These are phyloP conservation scores for Metarhizium guizhouense DNA, from an alignment of 2,329 filamentous ascomycete species.

Conservation along the genomic window DNA sequence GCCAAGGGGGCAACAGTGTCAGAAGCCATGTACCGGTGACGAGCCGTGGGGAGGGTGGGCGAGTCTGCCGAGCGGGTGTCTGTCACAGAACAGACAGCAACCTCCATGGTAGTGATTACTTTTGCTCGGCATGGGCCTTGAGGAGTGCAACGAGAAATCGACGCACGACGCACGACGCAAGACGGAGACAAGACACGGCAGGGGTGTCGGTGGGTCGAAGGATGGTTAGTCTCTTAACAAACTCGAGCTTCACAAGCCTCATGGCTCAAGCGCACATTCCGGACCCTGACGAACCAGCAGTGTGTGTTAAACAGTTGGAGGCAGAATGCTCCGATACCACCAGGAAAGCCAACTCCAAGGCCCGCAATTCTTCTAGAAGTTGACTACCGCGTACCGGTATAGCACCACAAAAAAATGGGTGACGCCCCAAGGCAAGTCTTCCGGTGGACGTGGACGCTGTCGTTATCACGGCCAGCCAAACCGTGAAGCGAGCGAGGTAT, in stretches of 20 bases:
- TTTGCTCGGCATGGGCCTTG: slow-evolving; percentile 1
- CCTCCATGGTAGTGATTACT: neutral
- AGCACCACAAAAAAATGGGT: neutral
- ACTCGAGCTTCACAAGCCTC: slow-evolving; percentile 6
- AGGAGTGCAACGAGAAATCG: no score
- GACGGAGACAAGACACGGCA: slow-evolving; percentile 5
- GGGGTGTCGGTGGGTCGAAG: neutral
- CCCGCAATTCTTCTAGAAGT: slow-evolving; percentile 24
- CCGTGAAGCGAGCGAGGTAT: neutral
- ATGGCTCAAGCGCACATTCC: slow-evolving; percentile 9
- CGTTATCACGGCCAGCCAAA: neutral
- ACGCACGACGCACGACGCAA: neutral
- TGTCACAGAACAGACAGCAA: neutral
- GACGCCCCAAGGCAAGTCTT: no score
- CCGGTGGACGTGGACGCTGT: no score
- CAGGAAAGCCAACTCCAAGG: slow-evolving; percentile 11
- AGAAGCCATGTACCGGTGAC: slow-evolving; percentile 18
- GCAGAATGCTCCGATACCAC: slow-evolving; percentile 23
- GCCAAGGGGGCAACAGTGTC: slow-evolving; percentile 3
- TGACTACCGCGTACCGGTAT: slow-evolving; percentile 13
- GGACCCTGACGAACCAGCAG: slow-evolving; percentile 8
- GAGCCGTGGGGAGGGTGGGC: slow-evolving; percentile 9
- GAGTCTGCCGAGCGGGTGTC: slow-evolving; percentile 7
- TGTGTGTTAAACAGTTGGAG: slow-evolving; percentile 13
- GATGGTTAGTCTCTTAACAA: neutral